Base-by-base conservation (phyloP, 495 filamentous ascomycete genomes). In the Lophiostoma macrostomum region DNA sequence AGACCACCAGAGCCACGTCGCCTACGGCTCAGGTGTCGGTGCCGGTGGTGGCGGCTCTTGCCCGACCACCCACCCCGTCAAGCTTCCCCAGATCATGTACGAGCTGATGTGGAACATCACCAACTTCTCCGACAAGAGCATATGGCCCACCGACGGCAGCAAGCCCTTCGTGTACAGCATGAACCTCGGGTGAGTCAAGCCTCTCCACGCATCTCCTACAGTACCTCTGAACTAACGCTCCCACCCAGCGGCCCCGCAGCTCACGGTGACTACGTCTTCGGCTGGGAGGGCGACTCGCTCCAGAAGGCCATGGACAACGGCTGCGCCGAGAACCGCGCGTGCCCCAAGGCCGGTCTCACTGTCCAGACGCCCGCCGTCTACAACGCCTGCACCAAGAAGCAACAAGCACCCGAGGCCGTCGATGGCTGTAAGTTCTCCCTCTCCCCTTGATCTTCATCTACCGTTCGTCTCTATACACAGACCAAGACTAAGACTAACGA, bases 21-120 rank as follows among this genome's bases (percentile, higher is more conserved):
- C 73, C n/a, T 77, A 76, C 58, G 58, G 58, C 27, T 72, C 71
- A 1, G 60, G 52, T 1, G 60, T 50, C 1, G 70, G 70, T 2
- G 61, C 64, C 0, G 59, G 71, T 3, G 63, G 70, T 3, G 71
- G 71, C 44, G 74, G 74, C 35, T 39, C 64, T 40, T 77, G 74
- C 69, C 74, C 74, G 3, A 65, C 73, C 10, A 71, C 71, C 1
- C 74, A 77, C 64, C 73, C 74, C 12, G 65, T 74, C 39, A 64
- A 67, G 2, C 74, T 77, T 41, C 74, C 74, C 11, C 74, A 77
- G 64, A 64, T 77, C 36, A 75, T 76, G 70, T 74, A 73, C 60
- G 74, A 77, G 60, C 74, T 77, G 13, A 73, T 77, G 36, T 77
- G 73, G 74, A 71, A 75, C 46, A 72, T 71, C 0, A 69, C 67